Evolutionary conservation across 306 rosid species (phyloP), one percentile per base, ranked within the genome.

Genomic region (Glycyrrhiza uralensis): DNA sequence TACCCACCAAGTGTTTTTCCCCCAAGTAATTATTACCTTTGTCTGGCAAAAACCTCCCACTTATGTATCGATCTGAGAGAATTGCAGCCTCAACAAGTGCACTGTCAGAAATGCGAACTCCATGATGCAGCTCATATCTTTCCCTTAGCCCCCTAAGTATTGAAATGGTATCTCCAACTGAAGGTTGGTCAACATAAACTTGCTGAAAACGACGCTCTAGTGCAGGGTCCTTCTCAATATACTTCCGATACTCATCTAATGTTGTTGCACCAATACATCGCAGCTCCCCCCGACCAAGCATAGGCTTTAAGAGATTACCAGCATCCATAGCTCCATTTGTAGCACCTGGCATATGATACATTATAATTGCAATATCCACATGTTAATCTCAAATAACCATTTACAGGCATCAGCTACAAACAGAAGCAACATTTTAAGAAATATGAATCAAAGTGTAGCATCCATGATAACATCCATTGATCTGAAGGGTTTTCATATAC

Each of bases 271-370:
- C 99, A 8, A 94, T 94, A 67, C 99, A 94, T 69, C 97, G 89
- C 72, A 94, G 75, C 80, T 94, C 99, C 33, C 99, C 99, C 42
- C 99, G 90, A 65, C 99, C 99, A 80, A 94, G 99, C 99, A 94
- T 94, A 52, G 99, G 99, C 86, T 94, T 94, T 77, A 94, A 88
- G 59, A 94, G 97, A 78, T 94, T 94, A 49, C 99, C 99, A 55
- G 99, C 99, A 80, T 94, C 99, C 99, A 94, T 86, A 36, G 99
- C 97, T 76, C 99, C 99, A 72, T 84, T 91, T 7, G 96, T 91
- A 71, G 99, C 99, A 82, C 99, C 99, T 94, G 79, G 66, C 51
- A 81, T 47, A 54, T 60, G 35, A 69, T 59, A 60, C 57, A 65
- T 59, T 59, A 66, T 3, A 14, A 38, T 62, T 57, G 39, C 74